Evolutionary conservation across 192 early-diverging fungal species (phyloP).

Genomic region (Coemansia sp.): DNA sequence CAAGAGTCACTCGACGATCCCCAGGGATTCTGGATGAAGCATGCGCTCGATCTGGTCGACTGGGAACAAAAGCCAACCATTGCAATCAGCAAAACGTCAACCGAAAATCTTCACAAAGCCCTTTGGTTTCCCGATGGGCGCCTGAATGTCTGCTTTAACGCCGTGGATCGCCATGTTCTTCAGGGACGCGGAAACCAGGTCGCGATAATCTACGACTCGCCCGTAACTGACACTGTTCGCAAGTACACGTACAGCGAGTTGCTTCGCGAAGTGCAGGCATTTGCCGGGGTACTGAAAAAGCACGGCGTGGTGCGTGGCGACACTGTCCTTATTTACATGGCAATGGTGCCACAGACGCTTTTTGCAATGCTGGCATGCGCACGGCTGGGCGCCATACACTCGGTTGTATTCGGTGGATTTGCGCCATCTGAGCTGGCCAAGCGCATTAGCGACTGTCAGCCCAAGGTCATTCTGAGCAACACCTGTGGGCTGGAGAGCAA

Average conservation of each 20-base stretch:
- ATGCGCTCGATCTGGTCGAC: slow-evolving; percentile 42
- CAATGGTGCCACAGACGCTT: slow-evolving; percentile 78
- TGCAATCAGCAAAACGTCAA: slow-evolving; percentile 12
- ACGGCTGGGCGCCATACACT: slow-evolving; percentile 78
- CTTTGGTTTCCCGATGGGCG: slow-evolving; percentile 69
- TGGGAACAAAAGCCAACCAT: slow-evolving; percentile 28
- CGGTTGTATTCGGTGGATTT: slow-evolving; percentile 81
- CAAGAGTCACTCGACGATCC: slow-evolving; percentile 35
- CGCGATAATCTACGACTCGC: slow-evolving; percentile 76
- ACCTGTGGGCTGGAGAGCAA: slow-evolving; percentile 80
- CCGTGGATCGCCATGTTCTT: slow-evolving; percentile 70
- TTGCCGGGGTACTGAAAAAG: slow-evolving; percentile 61
- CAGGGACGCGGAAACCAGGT: slow-evolving; percentile 58
- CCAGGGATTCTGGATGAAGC: slow-evolving; percentile 43
- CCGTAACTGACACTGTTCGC: slow-evolving; percentile 56
- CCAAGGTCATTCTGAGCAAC: slow-evolving; percentile 70
- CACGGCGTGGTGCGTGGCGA: slow-evolving; percentile 68
- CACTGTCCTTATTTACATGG: slow-evolving; percentile 80
- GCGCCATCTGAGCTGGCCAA: slow-evolving; percentile 76
- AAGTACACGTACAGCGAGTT: slow-evolving; percentile 69
- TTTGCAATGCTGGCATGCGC: slow-evolving; percentile 85
- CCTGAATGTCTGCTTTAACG: slow-evolving; percentile 82
- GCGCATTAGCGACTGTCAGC: slow-evolving; percentile 77
- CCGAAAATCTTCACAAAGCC: slow-evolving; percentile 27
- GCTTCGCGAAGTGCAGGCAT: slow-evolving; percentile 61